Base-by-base conservation (phyloP, 106 monocot species). In the Phalaenopsis aphrodite region DNA sequence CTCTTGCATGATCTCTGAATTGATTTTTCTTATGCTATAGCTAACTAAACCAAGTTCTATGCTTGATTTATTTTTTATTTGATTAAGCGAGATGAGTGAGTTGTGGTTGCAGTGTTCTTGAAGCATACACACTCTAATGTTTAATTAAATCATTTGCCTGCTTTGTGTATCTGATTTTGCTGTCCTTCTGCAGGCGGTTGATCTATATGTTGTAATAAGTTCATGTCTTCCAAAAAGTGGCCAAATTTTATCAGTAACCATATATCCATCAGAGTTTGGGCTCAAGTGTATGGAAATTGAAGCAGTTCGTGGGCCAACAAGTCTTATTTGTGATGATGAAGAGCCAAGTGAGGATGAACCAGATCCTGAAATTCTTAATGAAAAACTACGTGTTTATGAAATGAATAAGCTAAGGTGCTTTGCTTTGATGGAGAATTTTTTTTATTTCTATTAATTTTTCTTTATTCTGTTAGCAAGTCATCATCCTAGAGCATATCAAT, bases 261-360 rank as follows among this genome's bases (percentile, higher is more conserved):
- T 98, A 43, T 98, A 98, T 86, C 94, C 97, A 41, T 90, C 97
- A 45, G 90, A 98, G 47, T 94, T 89, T 89, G 97, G 97, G 42
- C 80, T 87, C 11, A 89, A 94, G 78, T 89, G 97, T 84, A 92
- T 94, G 94, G 89, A 94, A 75, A 78, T 85, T 77, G 97, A 98
- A 87, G 84, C 89, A 61, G 72, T 76, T 75, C 81, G 79, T 73
- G 94, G 97, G 1, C 97, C 97, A 48, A 80, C 85, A 82, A 84
- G 52, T 79, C 89, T 98, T 9, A 73, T 98, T 21, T 78, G 85
- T 76, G 82, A 87, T 76, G 81, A 78, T 56, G 83, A 85, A 38
- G 81, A 84, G 38, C 41, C 84, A 1, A 83, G 77, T 67, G 82
- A 76, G 5, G 88, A 85, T 58, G 86, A 86, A 83, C 42, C 83